phyloP scores from a whole-genome alignment of 2,329 filamentous ascomycete genomes.

The Colletotrichum filicis region DNA sequence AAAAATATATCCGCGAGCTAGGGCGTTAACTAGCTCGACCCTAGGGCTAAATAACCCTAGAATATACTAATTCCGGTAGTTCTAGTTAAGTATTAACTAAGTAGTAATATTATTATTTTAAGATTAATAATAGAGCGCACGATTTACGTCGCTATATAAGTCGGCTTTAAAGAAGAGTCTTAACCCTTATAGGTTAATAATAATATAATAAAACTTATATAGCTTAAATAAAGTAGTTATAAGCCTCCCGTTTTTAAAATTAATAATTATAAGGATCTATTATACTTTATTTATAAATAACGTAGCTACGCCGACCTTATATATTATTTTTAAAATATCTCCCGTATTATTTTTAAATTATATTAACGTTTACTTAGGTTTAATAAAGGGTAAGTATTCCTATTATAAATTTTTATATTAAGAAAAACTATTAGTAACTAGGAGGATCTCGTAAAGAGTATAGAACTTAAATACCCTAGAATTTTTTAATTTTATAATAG shows the following conservation, averaged over 20 bases:
- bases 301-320: conserved; percentile 37
- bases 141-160: conserved; percentile 42
- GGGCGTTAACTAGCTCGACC: conserved; percentile 28
- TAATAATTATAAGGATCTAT: conserved; percentile 45
- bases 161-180: conserved; percentile 48
- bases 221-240: conserved; percentile 43
- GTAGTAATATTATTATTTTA: conserved; percentile 38
- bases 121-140: conserved; percentile 37
- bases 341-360: conserved; percentile 39
- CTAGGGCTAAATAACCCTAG: conserved; percentile 8
- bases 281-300: conserved; percentile 46
- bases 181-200: conserved; percentile 45
- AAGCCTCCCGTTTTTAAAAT: conserved; percentile 37
- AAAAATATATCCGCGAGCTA: conserved; percentile 36
- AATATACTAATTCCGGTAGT: conserved; percentile 43
- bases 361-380: conserved; percentile 40
- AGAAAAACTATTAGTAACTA: conserved; percentile 48
- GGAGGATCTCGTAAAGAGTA: conserved; percentile 42
- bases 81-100: conserved; percentile 45
- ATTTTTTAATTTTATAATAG: conserved; percentile 9
- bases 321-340: conserved; percentile 37
- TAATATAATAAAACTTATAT: conserved; percentile 44
- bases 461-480: conserved; percentile 39
- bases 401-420: conserved; percentile 43
- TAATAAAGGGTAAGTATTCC: conserved; percentile 37